Percentiles rank a stretch among this genome's conserved stretches.
Evolutionary conservation across 805 yeast species (phyloP).

Genomic region (Candida awuae): DNA sequence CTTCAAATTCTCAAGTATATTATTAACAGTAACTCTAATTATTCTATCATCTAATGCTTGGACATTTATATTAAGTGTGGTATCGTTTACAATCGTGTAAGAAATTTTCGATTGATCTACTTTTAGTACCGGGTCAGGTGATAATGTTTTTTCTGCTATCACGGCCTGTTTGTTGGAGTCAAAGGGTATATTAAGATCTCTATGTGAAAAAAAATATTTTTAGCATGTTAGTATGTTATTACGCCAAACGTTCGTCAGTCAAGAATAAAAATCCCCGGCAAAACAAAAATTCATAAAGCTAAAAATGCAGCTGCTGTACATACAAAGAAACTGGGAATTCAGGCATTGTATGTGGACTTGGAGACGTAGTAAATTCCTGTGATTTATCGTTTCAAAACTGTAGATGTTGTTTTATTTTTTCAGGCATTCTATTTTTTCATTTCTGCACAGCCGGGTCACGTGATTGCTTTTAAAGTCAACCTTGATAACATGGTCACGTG

Average conservation of each 20-base stretch:
- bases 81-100: slow-evolving; percentile 30
- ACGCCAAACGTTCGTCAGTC: no score
- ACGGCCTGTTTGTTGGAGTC: slow-evolving; percentile 47
- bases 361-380: no score
- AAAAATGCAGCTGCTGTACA: background rate
- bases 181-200: slow-evolving; percentile 57
- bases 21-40: slow-evolving; percentile 78
- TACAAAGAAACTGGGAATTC: slow-evolving; percentile 2
- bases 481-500: no score
- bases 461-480: no score
- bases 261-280: no score
- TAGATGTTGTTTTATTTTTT: no score
- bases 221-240: background rate
- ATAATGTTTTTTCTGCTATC: slow-evolving; percentile 52
- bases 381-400: no score
- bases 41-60: slow-evolving; percentile 63
- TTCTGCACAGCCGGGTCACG: no score
- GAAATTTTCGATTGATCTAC: slow-evolving; percentile 52
- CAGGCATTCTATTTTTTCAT: no score
- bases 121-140: slow-evolving; percentile 77
- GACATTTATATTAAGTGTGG: slow-evolving; percentile 39
- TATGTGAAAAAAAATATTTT: background rate
- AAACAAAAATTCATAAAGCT: background rate
- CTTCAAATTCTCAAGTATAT: slow-evolving; percentile 66
- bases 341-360: background rate